phyloP scores from a whole-genome alignment of 306 rosid genomes.

The Mucuna pruriens region DNA sequence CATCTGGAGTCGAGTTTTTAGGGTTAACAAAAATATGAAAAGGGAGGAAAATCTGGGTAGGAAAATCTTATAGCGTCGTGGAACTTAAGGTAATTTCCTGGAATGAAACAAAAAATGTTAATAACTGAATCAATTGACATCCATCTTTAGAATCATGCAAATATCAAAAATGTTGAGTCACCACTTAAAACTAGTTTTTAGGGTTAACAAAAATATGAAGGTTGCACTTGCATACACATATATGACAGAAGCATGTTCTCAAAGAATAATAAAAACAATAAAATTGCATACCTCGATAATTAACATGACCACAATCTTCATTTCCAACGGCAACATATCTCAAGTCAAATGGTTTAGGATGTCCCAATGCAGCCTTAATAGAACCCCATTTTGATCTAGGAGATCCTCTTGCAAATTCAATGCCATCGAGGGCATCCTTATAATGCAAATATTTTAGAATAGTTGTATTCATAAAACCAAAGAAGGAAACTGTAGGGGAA shows the following conservation, averaged over 20 bases:
- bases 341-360: slow-evolving; percentile 79
- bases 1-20: no score
- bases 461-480: neutral
- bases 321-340: slow-evolving; percentile 84
- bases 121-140: neutral
- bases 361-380: slow-evolving; percentile 79
- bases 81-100: slow-evolving; percentile 87
- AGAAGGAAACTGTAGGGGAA: neutral
- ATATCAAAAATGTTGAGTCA: neutral
- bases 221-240: no score
- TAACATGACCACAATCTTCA: slow-evolving; percentile 79
- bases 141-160: neutral
- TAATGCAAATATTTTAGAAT: slow-evolving; percentile 30
- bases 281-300: slow-evolving; percentile 61
- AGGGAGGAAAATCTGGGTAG: slow-evolving; percentile 90
- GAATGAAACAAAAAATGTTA: neutral
- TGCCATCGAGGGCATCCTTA: slow-evolving; percentile 89
- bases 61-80: slow-evolving; percentile 57
- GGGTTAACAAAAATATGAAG: no score
- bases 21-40: no score
- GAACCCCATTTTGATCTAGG: slow-evolving; percentile 80
- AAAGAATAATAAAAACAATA: neutral
- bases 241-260: neutral
- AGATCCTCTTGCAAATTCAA: slow-evolving; percentile 88
- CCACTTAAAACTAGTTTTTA: no score